Evolutionary conservation across 176 grass and related monocot species (phyloP).

Genomic region (Triticum timopheevii): DNA sequence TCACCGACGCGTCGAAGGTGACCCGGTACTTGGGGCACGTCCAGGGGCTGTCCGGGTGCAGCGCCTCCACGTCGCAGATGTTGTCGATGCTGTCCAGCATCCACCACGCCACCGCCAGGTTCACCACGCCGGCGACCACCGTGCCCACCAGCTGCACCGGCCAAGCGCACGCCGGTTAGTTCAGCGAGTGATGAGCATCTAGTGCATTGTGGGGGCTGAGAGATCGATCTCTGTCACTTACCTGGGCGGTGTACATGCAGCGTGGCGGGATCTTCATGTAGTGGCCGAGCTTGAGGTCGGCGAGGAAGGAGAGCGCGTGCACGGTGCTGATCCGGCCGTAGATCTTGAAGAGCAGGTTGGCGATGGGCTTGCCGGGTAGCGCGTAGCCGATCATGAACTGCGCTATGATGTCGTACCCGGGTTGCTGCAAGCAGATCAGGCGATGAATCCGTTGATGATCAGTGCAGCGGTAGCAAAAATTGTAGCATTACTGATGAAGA

Average conservation of each 20-base stretch:
- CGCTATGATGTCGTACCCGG: slow-evolving; percentile 94
- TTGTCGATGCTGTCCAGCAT: slow-evolving; percentile 95
- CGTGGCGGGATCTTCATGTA: slow-evolving; percentile 99
- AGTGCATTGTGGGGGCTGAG: too few species aligned
- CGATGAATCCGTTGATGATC: background rate
- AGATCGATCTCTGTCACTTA: background rate
- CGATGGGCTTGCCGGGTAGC: slow-evolving; percentile 92
- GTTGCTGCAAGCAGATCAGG: slow-evolving; percentile 56
- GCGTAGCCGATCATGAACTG: slow-evolving; percentile 96
- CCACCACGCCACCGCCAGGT: slow-evolving; percentile 97
- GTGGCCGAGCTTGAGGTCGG: slow-evolving; percentile 95
- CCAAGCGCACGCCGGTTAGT: too few species aligned
- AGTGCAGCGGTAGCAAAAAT: background rate
- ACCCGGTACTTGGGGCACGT: slow-evolving; percentile 98
- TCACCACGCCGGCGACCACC: slow-evolving; percentile 79
- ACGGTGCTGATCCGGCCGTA: slow-evolving; percentile 96
- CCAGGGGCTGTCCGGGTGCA: slow-evolving; percentile 94
- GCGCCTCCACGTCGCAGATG: slow-evolving; percentile 88
- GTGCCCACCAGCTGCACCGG: slow-evolving; percentile 77
- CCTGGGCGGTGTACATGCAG: slow-evolving; percentile 97
- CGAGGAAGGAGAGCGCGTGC: slow-evolving; percentile 93
- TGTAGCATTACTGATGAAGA: background rate
- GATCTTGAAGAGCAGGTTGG: slow-evolving; percentile 97
- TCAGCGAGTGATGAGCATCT: too few species aligned
- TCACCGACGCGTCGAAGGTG: slow-evolving; percentile 93